Conservation (phyloP, 2,329 filamentous ascomycete genomes). For the Plenodomus biglobosus region DNA sequence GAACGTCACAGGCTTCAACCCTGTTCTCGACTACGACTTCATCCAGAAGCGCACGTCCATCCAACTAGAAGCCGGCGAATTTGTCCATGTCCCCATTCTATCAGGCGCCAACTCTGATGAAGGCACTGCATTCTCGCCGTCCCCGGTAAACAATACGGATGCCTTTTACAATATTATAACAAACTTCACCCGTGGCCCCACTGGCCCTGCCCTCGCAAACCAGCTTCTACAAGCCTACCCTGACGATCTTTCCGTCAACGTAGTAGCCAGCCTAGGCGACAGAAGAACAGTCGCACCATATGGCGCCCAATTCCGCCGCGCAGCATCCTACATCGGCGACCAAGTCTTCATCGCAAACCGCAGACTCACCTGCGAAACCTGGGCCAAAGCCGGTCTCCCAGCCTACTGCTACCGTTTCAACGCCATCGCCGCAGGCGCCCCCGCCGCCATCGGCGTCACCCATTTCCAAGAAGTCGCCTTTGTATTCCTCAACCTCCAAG, state of each 20-base stretch:
- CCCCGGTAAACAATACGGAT: slow-evolving; percentile 57
- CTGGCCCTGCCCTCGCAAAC: slow-evolving; percentile 25
- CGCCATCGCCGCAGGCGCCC: slow-evolving; percentile 52
- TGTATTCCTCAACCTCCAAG: slow-evolving; percentile 51
- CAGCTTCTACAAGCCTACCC: slow-evolving; percentile 35
- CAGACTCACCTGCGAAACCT: slow-evolving; percentile 55
- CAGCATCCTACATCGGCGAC: slow-evolving; percentile 57
- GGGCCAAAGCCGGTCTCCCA: slow-evolving; percentile 51
- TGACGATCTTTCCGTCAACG: slow-evolving; percentile 29
- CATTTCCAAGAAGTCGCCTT: slow-evolving; percentile 59
- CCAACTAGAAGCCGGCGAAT: slow-evolving; percentile 60
- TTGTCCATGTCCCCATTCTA: slow-evolving; percentile 66
- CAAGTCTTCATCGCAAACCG: slow-evolving; percentile 58
- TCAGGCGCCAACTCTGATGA: slow-evolving; percentile 68
- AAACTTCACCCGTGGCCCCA: slow-evolving; percentile 23
- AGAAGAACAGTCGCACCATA: slow-evolving; percentile 18
- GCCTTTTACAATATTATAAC: slow-evolving; percentile 53
- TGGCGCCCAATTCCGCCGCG: slow-evolving; percentile 55
- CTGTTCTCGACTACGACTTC: slow-evolving; percentile 59
- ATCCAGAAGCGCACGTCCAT: slow-evolving; percentile 55
- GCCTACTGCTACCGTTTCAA: slow-evolving; percentile 67
- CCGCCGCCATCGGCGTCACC: slow-evolving; percentile 49
- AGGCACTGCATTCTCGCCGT: slow-evolving; percentile 58
- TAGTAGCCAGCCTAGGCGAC: slow-evolving; percentile 26
- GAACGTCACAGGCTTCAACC: slow-evolving; percentile 41